Conservation (phyloP, 176 grass and related monocot species). For the Poa pratensis region DNA sequence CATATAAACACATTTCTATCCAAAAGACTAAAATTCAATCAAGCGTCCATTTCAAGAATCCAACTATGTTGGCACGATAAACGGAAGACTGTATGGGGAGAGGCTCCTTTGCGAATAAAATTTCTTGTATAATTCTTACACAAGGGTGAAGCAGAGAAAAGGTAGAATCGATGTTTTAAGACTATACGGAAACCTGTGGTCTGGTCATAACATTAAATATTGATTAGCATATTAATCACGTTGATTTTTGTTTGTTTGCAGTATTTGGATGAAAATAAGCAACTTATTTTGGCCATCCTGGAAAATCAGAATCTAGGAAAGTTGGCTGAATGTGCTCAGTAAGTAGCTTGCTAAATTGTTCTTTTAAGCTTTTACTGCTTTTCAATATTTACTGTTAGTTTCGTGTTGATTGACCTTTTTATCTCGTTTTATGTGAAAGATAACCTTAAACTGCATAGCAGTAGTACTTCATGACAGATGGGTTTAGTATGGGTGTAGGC, state of each 20-base stretch:
- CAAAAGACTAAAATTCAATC: neutral
- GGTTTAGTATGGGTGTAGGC: neutral
- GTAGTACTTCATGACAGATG: neutral
- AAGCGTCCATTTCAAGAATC: neutral
- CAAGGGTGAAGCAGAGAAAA: neutral
- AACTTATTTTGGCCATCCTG: conserved; percentile 94
- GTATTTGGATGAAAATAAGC: conserved; percentile 98
- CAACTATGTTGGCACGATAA: neutral
- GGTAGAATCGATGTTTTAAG: conserved; percentile 19
- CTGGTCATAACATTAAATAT: conserved; percentile 23
- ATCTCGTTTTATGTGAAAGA: conserved; percentile 5
- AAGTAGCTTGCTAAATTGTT: conserved; percentile 46
- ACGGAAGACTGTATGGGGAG: conserved; percentile 4
- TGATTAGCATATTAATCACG: conserved; percentile 14
- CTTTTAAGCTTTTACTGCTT: no score
- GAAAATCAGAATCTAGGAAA: conserved; percentile 95
- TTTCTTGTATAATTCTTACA: conserved; percentile 19
- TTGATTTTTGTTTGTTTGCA: conserved; percentile 49
- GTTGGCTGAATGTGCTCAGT: conserved; percentile 97
- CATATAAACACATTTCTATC: neutral
- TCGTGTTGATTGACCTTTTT: neutral
- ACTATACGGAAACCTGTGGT: neutral
- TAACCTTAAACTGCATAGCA: neutral
- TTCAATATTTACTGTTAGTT: conserved; percentile 1
- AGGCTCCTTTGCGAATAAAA: neutral